A percentile compares a stretch with the other conserved stretches of the same genome.
Evolutionary conservation across 140 eudicot species (phyloP).

Genomic region (Ambrosia hybrid): DNA sequence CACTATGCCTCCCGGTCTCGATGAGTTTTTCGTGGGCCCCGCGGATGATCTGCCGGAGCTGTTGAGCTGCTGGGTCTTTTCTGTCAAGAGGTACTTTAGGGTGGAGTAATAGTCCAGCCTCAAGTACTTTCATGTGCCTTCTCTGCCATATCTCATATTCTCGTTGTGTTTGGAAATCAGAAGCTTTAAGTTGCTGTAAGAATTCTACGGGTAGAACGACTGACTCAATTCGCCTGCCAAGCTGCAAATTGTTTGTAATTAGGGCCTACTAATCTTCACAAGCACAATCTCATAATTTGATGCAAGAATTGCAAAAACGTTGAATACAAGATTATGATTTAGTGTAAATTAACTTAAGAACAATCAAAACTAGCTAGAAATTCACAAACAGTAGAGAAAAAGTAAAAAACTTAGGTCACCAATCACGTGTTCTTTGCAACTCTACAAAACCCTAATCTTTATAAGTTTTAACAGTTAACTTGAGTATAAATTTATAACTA

Average conservation of each 20-base stretch:
- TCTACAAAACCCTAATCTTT: too few species aligned
- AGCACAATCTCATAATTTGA: too few species aligned
- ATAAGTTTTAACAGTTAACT: too few species aligned
- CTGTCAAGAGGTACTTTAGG: slow-evolving; percentile 62
- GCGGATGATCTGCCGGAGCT: slow-evolving; percentile 54
- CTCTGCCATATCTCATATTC: slow-evolving; percentile 79
- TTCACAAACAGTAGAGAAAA: too few species aligned
- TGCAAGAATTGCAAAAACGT: too few species aligned
- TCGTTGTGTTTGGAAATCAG: slow-evolving; percentile 65
- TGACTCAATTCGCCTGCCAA: slow-evolving; percentile 82
- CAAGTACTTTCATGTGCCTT: slow-evolving; percentile 71
- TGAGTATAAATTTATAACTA: background rate
- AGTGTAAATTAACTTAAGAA: background rate
- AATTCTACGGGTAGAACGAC: slow-evolving; percentile 83
- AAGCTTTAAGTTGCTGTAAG: slow-evolving; percentile 63
- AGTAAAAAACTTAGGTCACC: background rate
- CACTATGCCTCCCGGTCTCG: slow-evolving; percentile 79
- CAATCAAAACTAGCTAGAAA: background rate
- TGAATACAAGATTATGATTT: slow-evolving; percentile 3
- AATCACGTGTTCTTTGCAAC: too few species aligned
- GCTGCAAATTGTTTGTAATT: slow-evolving; percentile 46
- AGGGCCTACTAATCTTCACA: background rate
- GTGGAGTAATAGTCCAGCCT: slow-evolving; percentile 77
- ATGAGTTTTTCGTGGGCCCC: slow-evolving; percentile 54
- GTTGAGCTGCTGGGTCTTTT: slow-evolving; percentile 57